Evolutionary conservation across 2,329 filamentous ascomycete species (phyloP).

Genomic region (Berkeleyomyces basicola): DNA sequence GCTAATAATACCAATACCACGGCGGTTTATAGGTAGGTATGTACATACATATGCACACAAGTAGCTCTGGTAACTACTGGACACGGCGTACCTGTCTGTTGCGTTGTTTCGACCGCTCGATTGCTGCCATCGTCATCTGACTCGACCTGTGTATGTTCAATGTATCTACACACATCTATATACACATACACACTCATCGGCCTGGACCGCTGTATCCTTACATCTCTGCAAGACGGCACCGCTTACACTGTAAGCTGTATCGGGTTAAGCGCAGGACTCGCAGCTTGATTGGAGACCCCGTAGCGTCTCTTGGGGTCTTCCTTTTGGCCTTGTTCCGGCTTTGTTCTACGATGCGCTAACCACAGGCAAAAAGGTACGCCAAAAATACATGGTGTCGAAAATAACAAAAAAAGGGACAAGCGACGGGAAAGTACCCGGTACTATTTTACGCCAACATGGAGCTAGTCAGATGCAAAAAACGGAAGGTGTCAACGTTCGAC

Average conservation of each 20-base stretch:
- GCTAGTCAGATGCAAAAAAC: not conserved
- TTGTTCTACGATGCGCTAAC: not conserved
- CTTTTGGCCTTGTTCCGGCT: not conserved
- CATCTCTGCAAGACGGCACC: no score
- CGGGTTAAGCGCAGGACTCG: not conserved
- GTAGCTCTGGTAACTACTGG: no score
- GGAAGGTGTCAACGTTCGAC: not conserved
- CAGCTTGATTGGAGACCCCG: not conserved
- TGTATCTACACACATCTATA: no score
- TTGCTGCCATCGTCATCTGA: no score
- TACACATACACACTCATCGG: no score
- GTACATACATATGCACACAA: not conserved
- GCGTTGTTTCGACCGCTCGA: no score
- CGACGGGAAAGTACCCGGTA: not conserved
- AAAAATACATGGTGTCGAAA: not conserved
- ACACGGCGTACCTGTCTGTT: no score
- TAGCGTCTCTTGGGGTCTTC: not conserved
- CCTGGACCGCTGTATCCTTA: no score
- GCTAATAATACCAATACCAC: no score
- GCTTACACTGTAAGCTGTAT: not conserved
- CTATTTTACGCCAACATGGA: not conserved
- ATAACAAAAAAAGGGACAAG: not conserved
- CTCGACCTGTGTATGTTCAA: no score
- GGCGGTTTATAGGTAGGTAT: not conserved
- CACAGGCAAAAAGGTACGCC: not conserved